These are phyloP conservation scores for Strigomonas culicis DNA, from an alignment of 208 protist species.

Conservation along the genomic window DNA sequence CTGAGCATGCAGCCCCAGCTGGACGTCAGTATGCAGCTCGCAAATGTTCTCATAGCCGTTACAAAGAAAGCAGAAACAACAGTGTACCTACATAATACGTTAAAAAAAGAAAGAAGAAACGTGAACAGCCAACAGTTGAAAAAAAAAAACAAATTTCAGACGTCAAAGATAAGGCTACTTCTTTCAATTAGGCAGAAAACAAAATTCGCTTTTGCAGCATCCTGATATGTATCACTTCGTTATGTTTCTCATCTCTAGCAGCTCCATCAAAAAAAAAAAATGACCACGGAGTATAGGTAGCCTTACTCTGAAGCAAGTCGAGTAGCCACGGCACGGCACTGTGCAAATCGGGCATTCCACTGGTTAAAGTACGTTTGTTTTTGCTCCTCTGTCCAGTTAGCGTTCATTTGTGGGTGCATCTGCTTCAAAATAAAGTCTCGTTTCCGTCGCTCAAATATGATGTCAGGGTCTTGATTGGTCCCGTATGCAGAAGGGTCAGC, in stretches of 20 bases:
- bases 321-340: conserved; percentile 1
- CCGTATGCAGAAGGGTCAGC: neutral
- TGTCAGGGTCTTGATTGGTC: neutral
- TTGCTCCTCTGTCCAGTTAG: conserved; percentile 16
- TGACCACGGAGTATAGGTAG: no score
- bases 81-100: no score
- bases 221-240: no score
- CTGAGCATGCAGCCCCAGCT: neutral
- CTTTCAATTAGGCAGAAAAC: no score
- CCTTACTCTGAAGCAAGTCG: neutral
- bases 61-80: conserved; percentile 5
- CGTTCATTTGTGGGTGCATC: conserved; percentile 9
- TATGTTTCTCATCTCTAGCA: no score
- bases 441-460: neutral
- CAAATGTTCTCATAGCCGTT: neutral
- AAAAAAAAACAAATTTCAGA: no score
- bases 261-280: no score
- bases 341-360: conserved; percentile 15
- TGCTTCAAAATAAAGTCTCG: conserved; percentile 8
- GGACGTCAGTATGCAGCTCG: neutral
- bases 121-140: no score
- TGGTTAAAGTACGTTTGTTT: conserved; percentile 17
- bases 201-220: no score
- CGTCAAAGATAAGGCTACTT: no score
- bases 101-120: neutral